Base-by-base conservation (phyloP, 179 eudicot genomes). In the Camellia oleifera region DNA sequence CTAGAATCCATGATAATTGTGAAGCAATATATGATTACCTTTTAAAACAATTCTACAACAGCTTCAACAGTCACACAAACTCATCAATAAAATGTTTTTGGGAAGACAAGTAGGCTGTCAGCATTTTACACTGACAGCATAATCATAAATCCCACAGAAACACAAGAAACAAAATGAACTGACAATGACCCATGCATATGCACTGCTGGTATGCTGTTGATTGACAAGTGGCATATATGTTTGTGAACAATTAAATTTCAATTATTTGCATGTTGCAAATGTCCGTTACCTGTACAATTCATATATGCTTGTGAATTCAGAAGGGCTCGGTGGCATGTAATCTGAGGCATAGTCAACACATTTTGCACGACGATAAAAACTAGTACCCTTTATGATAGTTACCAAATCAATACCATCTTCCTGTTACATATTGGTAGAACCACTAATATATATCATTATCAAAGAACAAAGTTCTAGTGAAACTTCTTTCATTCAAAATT, bases 311-410 rank as follows among this genome's bases (percentile, higher is more conserved):
- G 80, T 72, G 80, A 89, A 85, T 61, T 92, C 92, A 56, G 92
- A 89, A 69, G 85, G 86, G 46, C 66, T 92, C 69, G 97, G 93
- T 74, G 90, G 91, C 72, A 92, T 62, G 84, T 85, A 93, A 86
- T 93, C 97, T 54, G 87, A 61, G 69, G 75, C 96, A 79, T 82
- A 88, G 83, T 93, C 92, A 78, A 46, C 82, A 74, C 8, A 23
- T 76, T 77, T 86, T 84, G 85, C 68, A 56, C 93, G 96, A 17
- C 95, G 96, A 78, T 93, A 93, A 69, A 86, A 90, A 82, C 86
- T 64, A 58, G 88, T 72, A 13, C 88, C 90, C 80, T 85, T 89
- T 54, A 93, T 74, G 72, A 78, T 84, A 42, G 86, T 80, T 8
- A 84, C 90, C 85, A 93, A 76, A 81, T 88, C 91, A 82, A 89